A percentile compares a stretch with the other conserved stretches of the same genome.
Conservation (phyloP, 306 rosid genomes). For the cucumber (Cucumis sativus) region Cucumber_9930_V3 NC_026657.2:32521001-32521500, state of each 20-base stretch:
- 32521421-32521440: conserved; percentile 51
- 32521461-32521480: background rate
- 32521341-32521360: conserved; percentile 43
- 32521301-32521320: conserved; percentile 48
- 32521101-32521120: background rate
- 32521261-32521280: conserved; percentile 75
- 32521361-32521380: conserved; percentile 85
- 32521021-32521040: too few species aligned
- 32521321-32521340: conserved; percentile 8
- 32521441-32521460: background rate
- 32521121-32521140: background rate
- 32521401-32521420: conserved; percentile 70
- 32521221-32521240: conserved; percentile 25
- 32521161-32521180: background rate
- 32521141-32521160: background rate
- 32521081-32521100: background rate
- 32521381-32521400: conserved; percentile 82
- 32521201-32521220: background rate
- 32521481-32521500: background rate
- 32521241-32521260: conserved; percentile 51
- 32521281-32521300: conserved; percentile 22
- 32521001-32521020: too few species aligned
- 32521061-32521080: background rate
- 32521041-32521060: too few species aligned
- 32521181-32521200: background rate